Conservation (phyloP, 2,329 filamentous ascomycete genomes). For the Epichloe brachyelytri region DNA sequence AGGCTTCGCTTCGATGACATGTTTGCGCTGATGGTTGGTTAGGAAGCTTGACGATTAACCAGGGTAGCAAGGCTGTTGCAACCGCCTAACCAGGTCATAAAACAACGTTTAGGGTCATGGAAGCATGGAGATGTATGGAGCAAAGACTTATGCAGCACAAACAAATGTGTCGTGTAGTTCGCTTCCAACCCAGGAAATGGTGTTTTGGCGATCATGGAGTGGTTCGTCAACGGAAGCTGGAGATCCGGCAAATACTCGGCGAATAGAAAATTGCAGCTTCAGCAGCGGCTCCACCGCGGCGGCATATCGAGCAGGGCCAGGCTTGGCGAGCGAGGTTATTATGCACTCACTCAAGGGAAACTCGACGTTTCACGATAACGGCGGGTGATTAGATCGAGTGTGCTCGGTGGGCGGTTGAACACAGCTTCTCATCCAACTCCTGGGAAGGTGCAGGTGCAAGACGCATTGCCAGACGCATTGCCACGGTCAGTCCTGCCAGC, state of each 20-base stretch:
- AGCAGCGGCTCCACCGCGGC: neutral
- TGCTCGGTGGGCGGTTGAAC: no score
- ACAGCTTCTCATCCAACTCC: no score
- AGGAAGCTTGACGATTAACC: neutral
- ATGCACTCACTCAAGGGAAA: no score
- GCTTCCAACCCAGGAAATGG: neutral
- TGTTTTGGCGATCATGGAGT: neutral
- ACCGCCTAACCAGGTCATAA: neutral
- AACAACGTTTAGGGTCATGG: neutral
- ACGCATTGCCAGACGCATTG: no score
- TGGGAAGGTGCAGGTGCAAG: no score
- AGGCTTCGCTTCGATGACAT: constrained; percentile 26
- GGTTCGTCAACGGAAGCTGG: neutral
- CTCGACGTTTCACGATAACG: no score
- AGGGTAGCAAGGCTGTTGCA: neutral
- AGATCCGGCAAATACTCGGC: neutral
- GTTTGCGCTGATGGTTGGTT: neutral
- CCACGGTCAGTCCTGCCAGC: no score
- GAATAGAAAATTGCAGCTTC: neutral
- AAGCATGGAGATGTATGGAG: neutral
- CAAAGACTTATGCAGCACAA: neutral
- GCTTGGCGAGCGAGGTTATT: neutral
- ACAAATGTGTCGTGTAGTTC: neutral
- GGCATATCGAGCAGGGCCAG: neutral
- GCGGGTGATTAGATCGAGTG: no score